Evolutionary conservation across 2,329 filamentous ascomycete genomes (phyloP).

Genomic region (Calonectria pteridis): DNA sequence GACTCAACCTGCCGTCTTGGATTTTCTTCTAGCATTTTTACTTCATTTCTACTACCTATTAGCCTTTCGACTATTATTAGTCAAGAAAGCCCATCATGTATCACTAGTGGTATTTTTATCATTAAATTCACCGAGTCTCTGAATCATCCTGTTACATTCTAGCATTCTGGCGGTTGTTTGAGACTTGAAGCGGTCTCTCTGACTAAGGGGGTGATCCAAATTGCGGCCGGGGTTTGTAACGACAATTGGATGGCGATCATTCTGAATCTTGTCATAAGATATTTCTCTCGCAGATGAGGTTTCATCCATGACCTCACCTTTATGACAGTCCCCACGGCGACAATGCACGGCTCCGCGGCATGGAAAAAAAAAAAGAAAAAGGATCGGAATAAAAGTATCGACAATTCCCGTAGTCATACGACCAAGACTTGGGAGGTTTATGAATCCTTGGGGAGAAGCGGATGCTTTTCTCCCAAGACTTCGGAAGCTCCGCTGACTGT

Average conservation of each 20-base stretch:
- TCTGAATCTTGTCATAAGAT: background rate
- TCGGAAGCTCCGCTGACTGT: background rate
- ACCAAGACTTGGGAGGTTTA: background rate
- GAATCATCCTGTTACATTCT: background rate
- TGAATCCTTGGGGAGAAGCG: background rate
- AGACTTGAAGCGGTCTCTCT: background rate
- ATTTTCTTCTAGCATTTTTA: too few relatives aligned
- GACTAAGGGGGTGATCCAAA: background rate
- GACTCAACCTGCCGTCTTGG: too few relatives aligned
- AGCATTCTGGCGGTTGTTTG: background rate
- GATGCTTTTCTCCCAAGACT: background rate
- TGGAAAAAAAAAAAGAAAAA: slow-evolving; percentile 7
- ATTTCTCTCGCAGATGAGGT: background rate
- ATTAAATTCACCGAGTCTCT: background rate
- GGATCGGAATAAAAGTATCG: background rate
- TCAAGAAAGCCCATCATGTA: background rate
- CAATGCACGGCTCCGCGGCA: background rate
- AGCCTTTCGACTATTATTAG: background rate
- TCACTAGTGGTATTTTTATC: background rate
- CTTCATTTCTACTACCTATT: background rate
- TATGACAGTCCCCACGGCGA: background rate
- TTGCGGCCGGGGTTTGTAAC: background rate
- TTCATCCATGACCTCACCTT: background rate
- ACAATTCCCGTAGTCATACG: slow-evolving; percentile 25
- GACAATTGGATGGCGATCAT: background rate